These are phyloP conservation scores for Petasospora fabianii DNA, from an alignment of 1,139 yeast species.

Conservation along the genomic window DNA sequence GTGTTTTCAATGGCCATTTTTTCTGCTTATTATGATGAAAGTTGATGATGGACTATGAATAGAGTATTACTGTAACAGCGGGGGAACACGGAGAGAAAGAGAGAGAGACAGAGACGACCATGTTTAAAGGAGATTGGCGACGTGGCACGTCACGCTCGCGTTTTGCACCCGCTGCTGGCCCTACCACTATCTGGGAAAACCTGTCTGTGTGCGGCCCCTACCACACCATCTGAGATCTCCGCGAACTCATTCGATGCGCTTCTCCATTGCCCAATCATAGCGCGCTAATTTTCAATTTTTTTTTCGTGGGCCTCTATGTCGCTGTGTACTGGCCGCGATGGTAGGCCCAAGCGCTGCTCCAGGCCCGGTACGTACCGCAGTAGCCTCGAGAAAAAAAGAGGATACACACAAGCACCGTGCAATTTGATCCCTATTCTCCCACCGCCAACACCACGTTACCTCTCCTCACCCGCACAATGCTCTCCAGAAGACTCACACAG, in stretches of 20 bases:
- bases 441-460: not conserved
- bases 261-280: conserved; percentile 6
- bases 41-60: too few relatives aligned
- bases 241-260: conserved; percentile 5
- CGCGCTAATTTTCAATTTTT: conserved; percentile 12
- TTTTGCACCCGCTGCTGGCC: too few relatives aligned
- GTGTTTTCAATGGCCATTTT: conserved; percentile 36
- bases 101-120: too few relatives aligned
- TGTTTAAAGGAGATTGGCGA: too few relatives aligned
- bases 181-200: too few relatives aligned
- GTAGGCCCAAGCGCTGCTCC: not conserved
- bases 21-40: not conserved
- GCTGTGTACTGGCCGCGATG: too few relatives aligned
- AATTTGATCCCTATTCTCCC: too few relatives aligned
- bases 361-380: conserved; percentile 8
- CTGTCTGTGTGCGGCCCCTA: not conserved
- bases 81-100: too few relatives aligned
- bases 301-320: not conserved
- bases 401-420: not conserved
- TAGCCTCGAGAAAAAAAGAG: not conserved
- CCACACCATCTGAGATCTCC: not conserved
- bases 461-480: conserved; percentile 15
- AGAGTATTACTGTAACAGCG: too few relatives aligned
- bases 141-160: too few relatives aligned
- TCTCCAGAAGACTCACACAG: conserved; percentile 28